Evolutionary conservation across 352 stramenopile species (phyloP), one percentile per base, ranked within the genome.

Genomic region (Pythium phragmiticola): DNA sequence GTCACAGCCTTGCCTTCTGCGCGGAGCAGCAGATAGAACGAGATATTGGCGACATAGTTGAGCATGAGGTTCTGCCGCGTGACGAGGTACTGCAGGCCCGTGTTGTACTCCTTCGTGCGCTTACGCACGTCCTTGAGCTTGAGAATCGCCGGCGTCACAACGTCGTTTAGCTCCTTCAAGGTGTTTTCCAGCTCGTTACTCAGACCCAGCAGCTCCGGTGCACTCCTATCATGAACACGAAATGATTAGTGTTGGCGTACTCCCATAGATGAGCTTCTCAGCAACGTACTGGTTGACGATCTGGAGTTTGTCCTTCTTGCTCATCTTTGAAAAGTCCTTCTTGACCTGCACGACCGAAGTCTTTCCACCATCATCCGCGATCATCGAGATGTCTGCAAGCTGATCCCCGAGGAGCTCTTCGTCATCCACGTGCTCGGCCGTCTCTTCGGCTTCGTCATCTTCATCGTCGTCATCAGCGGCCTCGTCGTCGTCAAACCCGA

Each of bases 41-140:
- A 90, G 53, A 94, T 95, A 70, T 94, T 95, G 41, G 78, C 70
- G 26, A 82, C 74, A 73, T 95, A 95, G 68, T 92, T 92, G 13
- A 95, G 78, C 63, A 93, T 70, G 53, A 95, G 60, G 41, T 91
- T 91, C 72, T 93, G 81, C 16, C 82, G 83, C 19, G 82, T 91
- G 54, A 91, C 73, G 52, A 94, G 76, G 63, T 90, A 93, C 54
- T 86, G 82, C 42, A 93, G 63, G 0, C 83, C 87, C 23, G 70
- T 81, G 66, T 89, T 80, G 66, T 76, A 84, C 26, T 74, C 70
- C 7, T 73, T 75, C 6, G 75, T 87, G 66, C 75, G 82, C 47
- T 79, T 77, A 23, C 77, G 75, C 34, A 89, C 73, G n/a, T 75
- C 69, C 58, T 82, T 77, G n/a, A 95, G 74, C 61, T 93, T 91